Evolutionary conservation across 1,284 basidiomycete species (phyloP).

Genomic region (Butyriboletus appendiculatus): DNA sequence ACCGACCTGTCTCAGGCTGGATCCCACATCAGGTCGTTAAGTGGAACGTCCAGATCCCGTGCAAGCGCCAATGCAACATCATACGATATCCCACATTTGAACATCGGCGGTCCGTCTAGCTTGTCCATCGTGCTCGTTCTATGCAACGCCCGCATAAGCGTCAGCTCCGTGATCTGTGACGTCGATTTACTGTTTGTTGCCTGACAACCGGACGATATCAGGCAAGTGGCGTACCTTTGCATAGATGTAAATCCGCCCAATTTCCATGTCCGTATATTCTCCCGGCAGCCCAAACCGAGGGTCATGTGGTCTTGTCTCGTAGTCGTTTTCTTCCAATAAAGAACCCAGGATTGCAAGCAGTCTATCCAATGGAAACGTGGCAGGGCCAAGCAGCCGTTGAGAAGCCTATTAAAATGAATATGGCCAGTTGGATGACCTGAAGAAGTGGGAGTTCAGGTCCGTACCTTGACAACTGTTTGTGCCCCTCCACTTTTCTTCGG

Average conservation of each 20-base stretch:
- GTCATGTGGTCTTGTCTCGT: constrained; percentile 47
- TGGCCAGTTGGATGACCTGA: background rate
- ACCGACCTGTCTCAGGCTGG: constrained; percentile 21
- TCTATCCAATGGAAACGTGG: constrained; percentile 80
- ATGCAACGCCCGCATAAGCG: constrained; percentile 66
- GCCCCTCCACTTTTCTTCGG: constrained; percentile 37
- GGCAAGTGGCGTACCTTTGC: constrained; percentile 46
- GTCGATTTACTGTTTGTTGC: background rate
- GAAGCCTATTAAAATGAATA: constrained; percentile 51
- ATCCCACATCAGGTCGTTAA: constrained; percentile 80
- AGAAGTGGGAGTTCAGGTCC: background rate
- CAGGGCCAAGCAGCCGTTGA: constrained; percentile 80
- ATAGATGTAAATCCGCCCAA: constrained; percentile 57
- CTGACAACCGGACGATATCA: background rate
- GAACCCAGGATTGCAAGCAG: constrained; percentile 83
- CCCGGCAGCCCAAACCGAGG: constrained; percentile 54
- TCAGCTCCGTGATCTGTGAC: constrained; percentile 68
- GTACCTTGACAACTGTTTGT: constrained; percentile 51
- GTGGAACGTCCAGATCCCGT: constrained; percentile 56
- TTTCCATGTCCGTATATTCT: constrained; percentile 71
- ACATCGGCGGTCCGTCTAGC: constrained; percentile 66
- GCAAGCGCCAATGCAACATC: constrained; percentile 63
- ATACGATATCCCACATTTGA: constrained; percentile 76
- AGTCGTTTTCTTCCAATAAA: constrained; percentile 81
- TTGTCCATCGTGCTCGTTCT: constrained; percentile 67